Evolutionary conservation across 306 rosid species (phyloP), one percentile per base, ranked within the genome.

Genomic region (Astragalus glycyphyllos): DNA sequence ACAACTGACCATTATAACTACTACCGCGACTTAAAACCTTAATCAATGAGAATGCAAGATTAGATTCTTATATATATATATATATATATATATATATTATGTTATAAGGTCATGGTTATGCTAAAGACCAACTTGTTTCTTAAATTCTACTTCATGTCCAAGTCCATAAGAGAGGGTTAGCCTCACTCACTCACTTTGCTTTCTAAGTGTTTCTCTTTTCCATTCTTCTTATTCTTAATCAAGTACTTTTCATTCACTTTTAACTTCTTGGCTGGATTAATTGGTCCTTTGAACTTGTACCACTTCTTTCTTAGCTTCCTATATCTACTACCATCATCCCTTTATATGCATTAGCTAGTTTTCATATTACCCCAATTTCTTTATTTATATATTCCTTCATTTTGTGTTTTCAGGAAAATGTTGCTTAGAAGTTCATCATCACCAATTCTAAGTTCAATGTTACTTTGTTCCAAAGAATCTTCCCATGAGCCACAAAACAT

Each of bases 371-470:
- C 14, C 11, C 31, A 46, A 11, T 16, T 29, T 23, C 20, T 38
- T 31, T 0, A 32, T 58, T 50, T 53, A 11, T 9, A 2, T 55
- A 6, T 49, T n/a, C n/a, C 44, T 63, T 6, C 2, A n/a, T 29
- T 44, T 44, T 58, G 6, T 20, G 50, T 51, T 67, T 8, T 41
- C 5, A 34, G 6, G 31, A 86, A 47, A 59, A 90, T 93, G 97
- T 79, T 84, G 63, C 88, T 87, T 31, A 80, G 90, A 80, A 90
- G 89, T 69, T 85, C 85, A 20, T 88, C 89, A 0, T 42, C 96
- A 11, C 90, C 94, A 32, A 78, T 85, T 75, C 82, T 60, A 72
- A 83, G 82, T 41, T 88, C 98, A 58, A 74, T 84, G 81, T 32
- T 74, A 10, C 80, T 65, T 44, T 86, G 69, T 68, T 75, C 75